Evolutionary conservation across 1,284 basidiomycete species (phyloP).

Genomic region (Pholiota adiposa): DNA sequence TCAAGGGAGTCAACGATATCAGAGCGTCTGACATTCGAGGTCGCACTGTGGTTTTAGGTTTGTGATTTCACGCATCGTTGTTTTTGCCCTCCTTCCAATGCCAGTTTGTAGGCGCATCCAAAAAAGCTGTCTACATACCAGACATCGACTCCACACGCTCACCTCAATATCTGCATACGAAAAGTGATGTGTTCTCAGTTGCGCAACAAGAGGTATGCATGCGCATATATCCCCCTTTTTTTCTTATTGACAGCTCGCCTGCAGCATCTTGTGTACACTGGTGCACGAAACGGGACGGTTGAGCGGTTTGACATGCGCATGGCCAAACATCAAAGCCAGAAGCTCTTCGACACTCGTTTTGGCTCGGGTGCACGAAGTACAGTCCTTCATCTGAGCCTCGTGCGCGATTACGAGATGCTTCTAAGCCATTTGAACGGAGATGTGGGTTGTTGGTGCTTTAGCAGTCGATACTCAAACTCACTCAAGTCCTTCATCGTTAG

Average conservation of each 20-base stretch:
- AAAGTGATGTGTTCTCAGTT: conserved; percentile 66
- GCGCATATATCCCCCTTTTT: neutral
- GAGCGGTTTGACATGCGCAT: conserved; percentile 63
- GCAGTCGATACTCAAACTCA: neutral
- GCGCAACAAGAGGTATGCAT: conserved; percentile 51
- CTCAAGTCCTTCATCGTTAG: conserved; percentile 35
- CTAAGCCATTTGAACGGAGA: conserved; percentile 62
- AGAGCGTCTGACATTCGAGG: conserved; percentile 56
- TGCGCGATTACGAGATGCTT: conserved; percentile 58
- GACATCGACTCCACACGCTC: conserved; percentile 48
- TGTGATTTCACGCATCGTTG: too few species aligned
- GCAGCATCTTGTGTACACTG: conserved; percentile 61
- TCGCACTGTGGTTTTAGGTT: conserved; percentile 59
- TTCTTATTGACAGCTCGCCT: neutral
- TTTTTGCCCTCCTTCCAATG: too few species aligned
- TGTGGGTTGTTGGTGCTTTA: conserved; percentile 42
- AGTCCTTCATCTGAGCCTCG: conserved; percentile 53
- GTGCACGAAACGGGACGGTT: conserved; percentile 64
- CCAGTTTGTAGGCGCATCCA: conserved; percentile 51
- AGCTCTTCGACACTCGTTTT: conserved; percentile 45
- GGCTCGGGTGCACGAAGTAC: conserved; percentile 38
- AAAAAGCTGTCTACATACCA: conserved; percentile 51
- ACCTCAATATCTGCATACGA: conserved; percentile 47
- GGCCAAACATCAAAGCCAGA: conserved; percentile 36
- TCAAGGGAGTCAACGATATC: conserved; percentile 55